Conservation (phyloP, 768 basidiomycete species). For the Lentinula edodes region DNA sequence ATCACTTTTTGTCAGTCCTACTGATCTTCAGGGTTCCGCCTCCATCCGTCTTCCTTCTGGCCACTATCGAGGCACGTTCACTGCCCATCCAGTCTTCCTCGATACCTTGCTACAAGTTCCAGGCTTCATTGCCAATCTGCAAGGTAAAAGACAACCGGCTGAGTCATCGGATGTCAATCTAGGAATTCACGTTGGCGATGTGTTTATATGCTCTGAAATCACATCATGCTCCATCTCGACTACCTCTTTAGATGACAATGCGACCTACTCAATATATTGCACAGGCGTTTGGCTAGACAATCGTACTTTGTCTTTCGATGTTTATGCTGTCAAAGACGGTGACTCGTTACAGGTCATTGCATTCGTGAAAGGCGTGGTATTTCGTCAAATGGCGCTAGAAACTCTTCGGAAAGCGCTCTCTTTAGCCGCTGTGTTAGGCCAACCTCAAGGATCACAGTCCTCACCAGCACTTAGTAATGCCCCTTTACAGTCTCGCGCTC, state of each 20-base stretch:
- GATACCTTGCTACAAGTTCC: conserved; percentile 67
- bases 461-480: not conserved
- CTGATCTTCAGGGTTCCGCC: conserved; percentile 49
- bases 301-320: conserved; percentile 43
- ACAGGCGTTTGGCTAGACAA: conserved; percentile 36
- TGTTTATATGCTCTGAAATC: conserved; percentile 59
- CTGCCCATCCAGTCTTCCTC: conserved; percentile 51
- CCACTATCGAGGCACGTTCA: conserved; percentile 27
- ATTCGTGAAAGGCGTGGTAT: conserved; percentile 49
- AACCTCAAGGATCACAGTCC: not conserved
- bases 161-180: conserved; percentile 36
- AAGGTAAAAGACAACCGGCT: conserved; percentile 19
- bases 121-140: conserved; percentile 64
- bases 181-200: conserved; percentile 41
- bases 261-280: conserved; percentile 48
- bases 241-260: conserved; percentile 31
- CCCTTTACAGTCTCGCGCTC: not conserved
- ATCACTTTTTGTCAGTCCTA: conserved; percentile 42
- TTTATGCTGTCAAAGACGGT: conserved; percentile 39
- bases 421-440: conserved; percentile 7
- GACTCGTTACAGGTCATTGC: conserved; percentile 43
- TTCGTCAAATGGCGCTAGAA: conserved; percentile 48
- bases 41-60: conserved; percentile 34
- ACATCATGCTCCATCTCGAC: conserved; percentile 43
- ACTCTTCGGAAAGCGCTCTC: conserved; percentile 43